These are phyloP conservation scores for Zopfia rhizophila DNA, from an alignment of 2,329 filamentous ascomycete species.

Conservation along the genomic window DNA sequence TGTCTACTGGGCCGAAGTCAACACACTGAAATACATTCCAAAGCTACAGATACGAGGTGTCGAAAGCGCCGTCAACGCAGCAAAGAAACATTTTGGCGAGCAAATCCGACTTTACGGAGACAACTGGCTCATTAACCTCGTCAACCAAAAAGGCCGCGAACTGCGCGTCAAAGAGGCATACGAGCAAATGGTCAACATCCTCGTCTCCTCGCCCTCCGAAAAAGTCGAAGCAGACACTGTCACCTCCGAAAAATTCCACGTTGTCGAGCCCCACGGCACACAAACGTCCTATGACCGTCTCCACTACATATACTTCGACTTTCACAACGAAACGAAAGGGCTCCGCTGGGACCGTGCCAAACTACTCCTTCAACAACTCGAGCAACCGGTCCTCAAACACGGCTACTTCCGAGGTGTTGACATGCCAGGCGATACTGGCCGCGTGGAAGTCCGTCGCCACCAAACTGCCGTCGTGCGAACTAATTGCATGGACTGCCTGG, in stretches of 20 bases:
- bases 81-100: constrained; percentile 88
- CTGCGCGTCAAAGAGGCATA: constrained; percentile 90
- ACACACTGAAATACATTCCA: constrained; percentile 89
- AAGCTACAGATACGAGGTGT: constrained; percentile 88
- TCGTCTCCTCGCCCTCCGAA: constrained; percentile 77
- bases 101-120: constrained; percentile 95
- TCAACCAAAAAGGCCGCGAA: constrained; percentile 96
- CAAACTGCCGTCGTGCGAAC: constrained; percentile 94
- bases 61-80: constrained; percentile 81
- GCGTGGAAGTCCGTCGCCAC: constrained; percentile 79
- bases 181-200: constrained; percentile 83
- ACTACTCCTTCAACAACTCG: constrained; percentile 83
- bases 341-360: constrained; percentile 92
- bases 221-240: constrained; percentile 70
- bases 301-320: constrained; percentile 98
- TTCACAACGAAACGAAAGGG: constrained; percentile 96
- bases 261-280: constrained; percentile 72
- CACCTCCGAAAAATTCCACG: constrained; percentile 82
- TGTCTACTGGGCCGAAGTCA: constrained; percentile 96
- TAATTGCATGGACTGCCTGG: constrained; percentile 99
- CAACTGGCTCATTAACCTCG: constrained; percentile 96
- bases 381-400: constrained; percentile 78
- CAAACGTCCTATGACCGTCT: constrained; percentile 79
- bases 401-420: constrained; percentile 94
- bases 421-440: constrained; percentile 77